phyloP scores from a whole-genome alignment of 495 filamentous ascomycete genomes.

The Daldinia caldariorum region DNA sequence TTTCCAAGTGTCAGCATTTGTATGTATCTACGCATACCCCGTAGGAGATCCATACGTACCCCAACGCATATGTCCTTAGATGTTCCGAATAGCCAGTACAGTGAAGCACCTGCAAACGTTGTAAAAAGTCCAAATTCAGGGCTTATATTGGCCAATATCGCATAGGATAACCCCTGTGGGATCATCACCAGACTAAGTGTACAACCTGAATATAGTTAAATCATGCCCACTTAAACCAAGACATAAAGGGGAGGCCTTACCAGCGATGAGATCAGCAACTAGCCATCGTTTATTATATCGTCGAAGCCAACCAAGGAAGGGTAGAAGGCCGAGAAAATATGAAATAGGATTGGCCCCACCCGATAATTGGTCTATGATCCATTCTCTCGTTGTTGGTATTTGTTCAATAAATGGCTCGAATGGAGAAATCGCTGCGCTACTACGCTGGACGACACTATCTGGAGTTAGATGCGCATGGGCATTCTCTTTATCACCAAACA shows the following conservation, averaged over 20 bases:
- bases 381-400: slow-evolving; percentile 9
- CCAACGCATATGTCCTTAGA: slow-evolving; percentile 15
- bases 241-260: background rate
- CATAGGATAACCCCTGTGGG: slow-evolving; percentile 16
- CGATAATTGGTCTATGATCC: background rate
- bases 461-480: background rate
- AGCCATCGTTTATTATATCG: slow-evolving; percentile 16
- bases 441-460: slow-evolving; percentile 9
- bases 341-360: background rate
- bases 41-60: background rate
- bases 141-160: slow-evolving; percentile 2
- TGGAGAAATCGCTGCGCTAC: slow-evolving; percentile 1
- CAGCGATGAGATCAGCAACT: slow-evolving; percentile 4
- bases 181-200: slow-evolving; percentile 14
- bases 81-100: slow-evolving; percentile 12
- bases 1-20: background rate
- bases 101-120: background rate
- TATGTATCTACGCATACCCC: background rate
- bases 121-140: slow-evolving; percentile 16
- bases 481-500: background rate
- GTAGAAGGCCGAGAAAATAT: slow-evolving; percentile 8
- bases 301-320: background rate
- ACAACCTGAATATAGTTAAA: slow-evolving; percentile 3
- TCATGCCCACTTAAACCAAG: background rate
- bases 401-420: slow-evolving; percentile 14